A percentile compares a stretch with the other conserved stretches of the same genome.
Conservation (phyloP, 2,329 filamentous ascomycete genomes). For the Talaromyces islandicus region DNA sequence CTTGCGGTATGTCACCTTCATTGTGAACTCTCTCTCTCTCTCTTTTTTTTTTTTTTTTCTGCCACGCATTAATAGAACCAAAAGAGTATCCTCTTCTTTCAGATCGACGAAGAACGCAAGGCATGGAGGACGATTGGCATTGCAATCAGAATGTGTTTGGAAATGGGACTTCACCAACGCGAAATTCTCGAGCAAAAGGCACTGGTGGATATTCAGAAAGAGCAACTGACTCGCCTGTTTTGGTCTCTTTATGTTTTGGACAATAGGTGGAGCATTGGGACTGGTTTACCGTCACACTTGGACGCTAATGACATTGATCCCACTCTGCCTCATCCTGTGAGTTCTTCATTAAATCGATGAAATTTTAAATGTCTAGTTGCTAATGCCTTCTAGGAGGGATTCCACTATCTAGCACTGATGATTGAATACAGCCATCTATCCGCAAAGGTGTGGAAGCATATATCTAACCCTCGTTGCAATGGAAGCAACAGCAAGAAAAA, state of each 20-base stretch:
- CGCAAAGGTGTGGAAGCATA: conserved; percentile 77
- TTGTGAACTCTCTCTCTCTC: background rate
- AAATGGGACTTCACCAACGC: conserved; percentile 74
- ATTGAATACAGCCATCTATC: conserved; percentile 75
- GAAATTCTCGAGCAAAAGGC: conserved; percentile 64
- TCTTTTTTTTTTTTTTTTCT: too few relatives aligned
- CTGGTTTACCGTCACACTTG: conserved; percentile 75
- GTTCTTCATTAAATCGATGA: conserved; percentile 6
- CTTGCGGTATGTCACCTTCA: conserved; percentile 32
- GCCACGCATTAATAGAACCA: background rate
- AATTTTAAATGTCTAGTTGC: background rate
- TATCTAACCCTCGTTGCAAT: conserved; percentile 47
- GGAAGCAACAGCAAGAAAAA: conserved; percentile 60
- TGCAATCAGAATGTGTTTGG: conserved; percentile 69
- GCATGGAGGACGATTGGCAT: conserved; percentile 89
- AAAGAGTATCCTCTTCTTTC: conserved; percentile 70
- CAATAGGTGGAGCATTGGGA: conserved; percentile 79
- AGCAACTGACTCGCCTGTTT: conserved; percentile 66
- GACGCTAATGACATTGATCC: conserved; percentile 81
- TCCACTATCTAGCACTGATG: conserved; percentile 77
- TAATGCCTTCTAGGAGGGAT: conserved; percentile 26
- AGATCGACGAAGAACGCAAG: conserved; percentile 75
- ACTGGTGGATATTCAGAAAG: conserved; percentile 60
- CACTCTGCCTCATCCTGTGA: conserved; percentile 68
- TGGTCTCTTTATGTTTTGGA: conserved; percentile 88